Evolutionary conservation across 1,284 basidiomycete genomes (phyloP).

Genomic region (Ceraceosorus bombacis): DNA sequence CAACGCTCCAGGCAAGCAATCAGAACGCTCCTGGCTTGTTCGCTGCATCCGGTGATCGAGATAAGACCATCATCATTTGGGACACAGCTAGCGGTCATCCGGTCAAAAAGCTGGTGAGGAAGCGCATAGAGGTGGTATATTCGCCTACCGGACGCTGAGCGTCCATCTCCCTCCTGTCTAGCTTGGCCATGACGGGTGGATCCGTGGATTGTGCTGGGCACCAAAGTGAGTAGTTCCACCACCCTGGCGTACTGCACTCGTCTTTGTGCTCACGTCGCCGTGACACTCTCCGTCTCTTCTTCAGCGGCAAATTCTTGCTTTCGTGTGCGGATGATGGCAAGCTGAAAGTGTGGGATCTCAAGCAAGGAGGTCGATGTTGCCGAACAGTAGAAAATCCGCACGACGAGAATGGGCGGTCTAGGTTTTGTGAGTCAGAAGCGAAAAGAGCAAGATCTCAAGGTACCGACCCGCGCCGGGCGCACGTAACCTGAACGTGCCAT

Average conservation of each 20-base stretch:
- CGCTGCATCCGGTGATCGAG: slow-evolving; percentile 72
- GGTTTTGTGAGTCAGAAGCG: slow-evolving; percentile 62
- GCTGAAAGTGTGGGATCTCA: slow-evolving; percentile 77
- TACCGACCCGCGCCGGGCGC: neutral
- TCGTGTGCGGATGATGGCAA: slow-evolving; percentile 87
- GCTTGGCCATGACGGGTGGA: slow-evolving; percentile 43
- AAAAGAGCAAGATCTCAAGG: slow-evolving; percentile 1
- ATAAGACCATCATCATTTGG: slow-evolving; percentile 83
- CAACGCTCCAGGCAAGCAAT: too few relatives aligned
- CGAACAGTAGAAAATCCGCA: slow-evolving; percentile 61
- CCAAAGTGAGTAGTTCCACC: neutral
- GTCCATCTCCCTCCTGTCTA: neutral
- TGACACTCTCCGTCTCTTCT: neutral
- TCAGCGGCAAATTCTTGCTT: slow-evolving; percentile 66
- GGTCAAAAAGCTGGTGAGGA: slow-evolving; percentile 56
- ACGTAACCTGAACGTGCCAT: neutral
- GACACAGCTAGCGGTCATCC: slow-evolving; percentile 69
- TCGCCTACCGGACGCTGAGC: neutral
- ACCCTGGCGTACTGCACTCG: neutral
- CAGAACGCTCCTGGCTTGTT: slow-evolving; percentile 53
- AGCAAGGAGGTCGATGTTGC: slow-evolving; percentile 63
- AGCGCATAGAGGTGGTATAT: slow-evolving; percentile 12
- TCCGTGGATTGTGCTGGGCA: slow-evolving; percentile 21
- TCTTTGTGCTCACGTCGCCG: neutral
- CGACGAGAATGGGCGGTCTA: slow-evolving; percentile 55